Evolutionary conservation across 2,329 filamentous ascomycete species (phyloP), one percentile per base, ranked within the genome.

Genomic region (Microthyrium microscopicum): DNA sequence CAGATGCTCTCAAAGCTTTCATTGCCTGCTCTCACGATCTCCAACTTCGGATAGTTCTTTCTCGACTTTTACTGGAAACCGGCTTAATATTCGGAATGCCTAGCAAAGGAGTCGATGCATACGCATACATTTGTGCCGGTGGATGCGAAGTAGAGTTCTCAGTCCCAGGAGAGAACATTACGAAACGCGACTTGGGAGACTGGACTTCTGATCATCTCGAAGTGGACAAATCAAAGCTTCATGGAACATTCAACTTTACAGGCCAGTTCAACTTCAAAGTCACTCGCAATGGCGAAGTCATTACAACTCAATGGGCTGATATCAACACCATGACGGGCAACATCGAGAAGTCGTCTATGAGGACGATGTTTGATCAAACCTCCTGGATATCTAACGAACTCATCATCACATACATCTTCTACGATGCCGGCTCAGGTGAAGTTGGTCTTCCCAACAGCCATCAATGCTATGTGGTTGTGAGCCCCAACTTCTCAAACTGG

Each of bases 381-480:
- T 42, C 44, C 12, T 40, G 52, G 19, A 45, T 53, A 28, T 34
- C 38, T 5, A 46, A 53, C 26, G 47, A 56, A 28, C 26, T 61
- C 12, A 53, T 61, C 4, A 49, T 64, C 13, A 46, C 47, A 0
- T 66, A 61, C 38, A 61, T 62, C 7, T 59, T 66, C 38, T 66
- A 66, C 41, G 59, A 62, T 33, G 56, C 62, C 5, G 62, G 61
- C 6, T 46, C 51, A 1, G 62, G 62, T 2, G 45, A 51, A 3
- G 55, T 52, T 2, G 53, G 56, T 3, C 50, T 66, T 34, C 44
- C 64, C 34, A 49, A 54, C 41, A 47, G 46, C 5, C 52, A 64
- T 51, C 54, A 63, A 44, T 58, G 54, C 44, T 61, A 57, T 39
- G 53, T 66, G 4, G 58, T 58, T 2, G 56, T 65, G 3, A 55